Evolutionary conservation across 805 yeast genomes (phyloP).

Genomic region (Scheffersomyces ergatensis): DNA sequence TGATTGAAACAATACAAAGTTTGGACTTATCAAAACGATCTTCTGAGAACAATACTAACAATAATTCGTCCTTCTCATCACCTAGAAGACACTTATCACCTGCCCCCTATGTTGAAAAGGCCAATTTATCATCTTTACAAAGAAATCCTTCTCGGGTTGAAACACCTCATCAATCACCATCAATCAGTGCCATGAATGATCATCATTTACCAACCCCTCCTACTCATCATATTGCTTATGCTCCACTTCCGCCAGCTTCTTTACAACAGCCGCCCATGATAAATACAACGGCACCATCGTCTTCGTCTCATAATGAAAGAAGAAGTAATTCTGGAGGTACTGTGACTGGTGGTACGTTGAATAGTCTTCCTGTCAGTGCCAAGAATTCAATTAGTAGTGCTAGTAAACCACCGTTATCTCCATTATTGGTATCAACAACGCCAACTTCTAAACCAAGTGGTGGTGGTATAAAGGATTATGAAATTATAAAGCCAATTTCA

Average conservation of each 20-base stretch:
- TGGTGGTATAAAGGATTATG: constrained; percentile 85
- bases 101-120: constrained; percentile 40
- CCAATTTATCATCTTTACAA: constrained; percentile 63
- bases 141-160: constrained; percentile 35
- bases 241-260: not conserved
- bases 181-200: constrained; percentile 3
- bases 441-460: constrained; percentile 49
- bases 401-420: constrained; percentile 70
- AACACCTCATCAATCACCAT: not conserved
- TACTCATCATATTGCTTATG: constrained; percentile 13
- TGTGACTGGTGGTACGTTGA: no score
- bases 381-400: constrained; percentile 2
- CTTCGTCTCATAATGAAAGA: not conserved
- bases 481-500: constrained; percentile 86
- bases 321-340: constrained; percentile 18
- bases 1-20: constrained; percentile 24
- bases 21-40: constrained; percentile 22
- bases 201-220: constrained; percentile 23
- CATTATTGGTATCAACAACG: constrained; percentile 67
- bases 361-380: constrained; percentile 1
- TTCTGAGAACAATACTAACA: constrained; percentile 12
- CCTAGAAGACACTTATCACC: constrained; percentile 63
- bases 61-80: constrained; percentile 37
- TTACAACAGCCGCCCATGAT: constrained; percentile 3
- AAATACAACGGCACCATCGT: constrained; percentile 3